Evolutionary conservation across 2,329 filamentous ascomycete species (phyloP).

Genomic region (Neodidymelliopsis sp.): DNA sequence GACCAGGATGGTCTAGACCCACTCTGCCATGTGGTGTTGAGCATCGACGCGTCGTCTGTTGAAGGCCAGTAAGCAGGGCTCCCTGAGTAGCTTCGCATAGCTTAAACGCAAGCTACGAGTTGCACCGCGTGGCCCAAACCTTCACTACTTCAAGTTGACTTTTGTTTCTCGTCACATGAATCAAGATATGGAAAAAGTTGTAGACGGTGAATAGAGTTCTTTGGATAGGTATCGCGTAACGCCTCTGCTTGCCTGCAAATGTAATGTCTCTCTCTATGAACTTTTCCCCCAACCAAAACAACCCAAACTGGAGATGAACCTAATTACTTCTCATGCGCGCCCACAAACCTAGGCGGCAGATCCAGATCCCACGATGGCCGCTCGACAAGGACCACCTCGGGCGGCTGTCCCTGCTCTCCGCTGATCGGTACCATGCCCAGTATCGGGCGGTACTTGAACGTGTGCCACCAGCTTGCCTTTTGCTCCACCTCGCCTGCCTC

Average conservation of each 20-base stretch:
- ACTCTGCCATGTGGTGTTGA: conserved; percentile 14
- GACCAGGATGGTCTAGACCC: conserved; percentile 8
- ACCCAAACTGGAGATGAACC: background rate
- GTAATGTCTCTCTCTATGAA: background rate
- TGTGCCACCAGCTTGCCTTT: conserved; percentile 70
- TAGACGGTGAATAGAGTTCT: background rate
- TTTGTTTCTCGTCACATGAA: too few relatives aligned
- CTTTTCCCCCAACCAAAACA: background rate
- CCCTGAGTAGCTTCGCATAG: background rate
- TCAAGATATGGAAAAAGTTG: conserved; percentile 3
- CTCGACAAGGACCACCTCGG: conserved; percentile 90
- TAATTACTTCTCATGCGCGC: conserved; percentile 43
- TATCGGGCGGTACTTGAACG: conserved; percentile 94
- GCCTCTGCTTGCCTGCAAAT: too few relatives aligned
- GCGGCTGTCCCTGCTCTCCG: conserved; percentile 50
- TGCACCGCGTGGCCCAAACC: background rate
- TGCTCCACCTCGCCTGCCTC: conserved; percentile 27
- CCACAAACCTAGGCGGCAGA: conserved; percentile 69
- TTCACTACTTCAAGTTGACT: too few relatives aligned
- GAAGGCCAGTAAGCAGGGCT: background rate
- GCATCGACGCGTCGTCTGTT: conserved; percentile 9
- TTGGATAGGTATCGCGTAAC: conserved; percentile 16
- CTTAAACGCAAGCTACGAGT: background rate
- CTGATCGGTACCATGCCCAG: conserved; percentile 73
- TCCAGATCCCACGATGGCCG: conserved; percentile 84